phyloP scores from a whole-genome alignment of 2,329 filamentous ascomycete genomes.

The Ceratocystis variospora region DNA sequence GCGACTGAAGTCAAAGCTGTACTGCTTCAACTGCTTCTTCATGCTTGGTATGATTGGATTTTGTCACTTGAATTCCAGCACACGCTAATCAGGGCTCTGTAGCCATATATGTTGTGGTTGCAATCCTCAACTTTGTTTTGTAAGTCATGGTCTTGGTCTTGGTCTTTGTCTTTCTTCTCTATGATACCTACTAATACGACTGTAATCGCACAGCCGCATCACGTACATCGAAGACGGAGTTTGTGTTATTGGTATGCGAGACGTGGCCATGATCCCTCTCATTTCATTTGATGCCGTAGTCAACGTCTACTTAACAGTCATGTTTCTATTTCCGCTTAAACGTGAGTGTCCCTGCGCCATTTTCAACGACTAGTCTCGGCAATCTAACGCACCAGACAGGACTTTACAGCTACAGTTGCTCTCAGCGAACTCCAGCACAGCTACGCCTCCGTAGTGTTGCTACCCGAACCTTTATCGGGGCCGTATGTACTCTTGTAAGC shows the following conservation, averaged over 20 bases:
- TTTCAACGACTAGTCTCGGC: neutral
- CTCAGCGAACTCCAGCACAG: conserved; percentile 30
- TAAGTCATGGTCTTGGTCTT: conserved; percentile 26
- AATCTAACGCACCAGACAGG: conserved; percentile 26
- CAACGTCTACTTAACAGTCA: conserved; percentile 48
- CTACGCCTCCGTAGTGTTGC: conserved; percentile 38
- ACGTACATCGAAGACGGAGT: conserved; percentile 39
- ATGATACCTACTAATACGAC: neutral
- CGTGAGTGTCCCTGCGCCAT: conserved; percentile 28
- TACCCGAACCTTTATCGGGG: conserved; percentile 45
- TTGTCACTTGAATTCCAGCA: neutral
- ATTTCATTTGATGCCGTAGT: conserved; percentile 47
- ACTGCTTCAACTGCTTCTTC: conserved; percentile 46
- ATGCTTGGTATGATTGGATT: conserved; percentile 27
- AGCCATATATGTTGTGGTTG: conserved; percentile 34
- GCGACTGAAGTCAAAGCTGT: conserved; percentile 43
- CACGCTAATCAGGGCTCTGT: conserved; percentile 8
- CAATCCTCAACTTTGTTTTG: conserved; percentile 48
- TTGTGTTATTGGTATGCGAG: conserved; percentile 50
- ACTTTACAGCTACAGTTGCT: conserved; percentile 41
- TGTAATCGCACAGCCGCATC: conserved; percentile 35
- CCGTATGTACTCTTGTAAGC: conserved; percentile 41
- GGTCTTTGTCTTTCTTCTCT: neutral
- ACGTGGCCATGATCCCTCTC: conserved; percentile 44
- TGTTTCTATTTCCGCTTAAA: conserved; percentile 49